Evolutionary conservation across 1,284 basidiomycete species (phyloP).

Genomic region (Moesziomyces sp.): DNA sequence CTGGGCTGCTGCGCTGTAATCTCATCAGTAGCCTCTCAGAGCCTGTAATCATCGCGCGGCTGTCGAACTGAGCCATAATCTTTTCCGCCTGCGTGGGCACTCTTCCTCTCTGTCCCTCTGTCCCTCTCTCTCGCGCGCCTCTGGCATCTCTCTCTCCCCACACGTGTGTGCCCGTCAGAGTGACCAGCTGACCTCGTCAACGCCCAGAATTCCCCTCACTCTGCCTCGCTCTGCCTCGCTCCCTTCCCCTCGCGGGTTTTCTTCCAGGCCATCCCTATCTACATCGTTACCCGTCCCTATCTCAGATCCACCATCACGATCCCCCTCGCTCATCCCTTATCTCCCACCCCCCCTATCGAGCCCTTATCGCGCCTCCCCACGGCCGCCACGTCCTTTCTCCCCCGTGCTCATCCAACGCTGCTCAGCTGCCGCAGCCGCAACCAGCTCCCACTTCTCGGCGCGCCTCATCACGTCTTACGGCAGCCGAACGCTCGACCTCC

Average conservation of each 20-base stretch:
- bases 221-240: neutral
- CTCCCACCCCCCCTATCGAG: conserved; percentile 9
- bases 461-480: neutral
- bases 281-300: conserved; percentile 7
- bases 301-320: conserved; percentile 22
- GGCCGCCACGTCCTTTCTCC: conserved; percentile 5
- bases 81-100: conserved; percentile 9
- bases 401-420: conserved; percentile 16
- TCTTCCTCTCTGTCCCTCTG: conserved; percentile 4
- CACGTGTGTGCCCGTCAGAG: neutral
- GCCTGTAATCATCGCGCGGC: conserved; percentile 10
- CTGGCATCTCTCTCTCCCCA: conserved; percentile 5
- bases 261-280: conserved; percentile 7
- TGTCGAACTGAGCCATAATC: neutral
- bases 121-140: neutral
- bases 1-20: neutral
- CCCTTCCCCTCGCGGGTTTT: neutral
- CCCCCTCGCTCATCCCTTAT: conserved; percentile 32
- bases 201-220: too few species aligned
- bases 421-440: conserved; percentile 4
- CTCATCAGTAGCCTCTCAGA: neutral
- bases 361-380: conserved; percentile 29
- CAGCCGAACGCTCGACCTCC: neutral
- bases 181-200: conserved; percentile 20
- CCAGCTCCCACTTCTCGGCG: neutral